Evolutionary conservation across 805 yeast genomes (phyloP), one percentile per base, ranked within the genome.

Genomic region (Myxozyma monticola): DNA sequence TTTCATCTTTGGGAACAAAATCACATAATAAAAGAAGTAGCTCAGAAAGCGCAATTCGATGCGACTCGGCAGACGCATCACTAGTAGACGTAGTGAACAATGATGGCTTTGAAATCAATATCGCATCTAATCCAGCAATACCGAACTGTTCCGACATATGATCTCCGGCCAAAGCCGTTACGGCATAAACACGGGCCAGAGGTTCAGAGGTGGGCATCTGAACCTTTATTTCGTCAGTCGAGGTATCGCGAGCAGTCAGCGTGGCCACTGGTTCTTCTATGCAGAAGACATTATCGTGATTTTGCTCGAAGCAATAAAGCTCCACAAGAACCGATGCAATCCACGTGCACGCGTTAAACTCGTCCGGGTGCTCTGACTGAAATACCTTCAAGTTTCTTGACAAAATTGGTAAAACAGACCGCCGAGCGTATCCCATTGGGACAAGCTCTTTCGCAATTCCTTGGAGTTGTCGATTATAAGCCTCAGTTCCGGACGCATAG

Each of bases 31-130:
- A 55, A 1, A 79, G 51, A 14, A 84, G 54, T 9, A 85, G 59
- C 17, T 85, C 71, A 26, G 79, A 76, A 56, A 80, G 76, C 6
- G 81, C 77, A 7, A 86, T 66, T 53, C 97, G 72, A 45, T 72
- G 73, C 68, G 78, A 69, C 63, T 87, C 96, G 6, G 69, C 69
- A 0, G 87, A 85, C 62, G 86, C 93, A 0, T 80, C 77, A 36
- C 78, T 72, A 61, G 76, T 80, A 26, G 68, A 60, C 1, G 85
- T 83, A 1, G 63, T 60, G 34, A 81, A 67, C 2, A 85, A 63
- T 14, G 37, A 18, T 2, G 49, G 43, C 14, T 35, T 14, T 8
- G 39, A 21, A 6, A 17, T 22, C n/a, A 65, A 0, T 65, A 65
- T 14, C 78, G 49, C 17, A 80, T 66, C 50, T 54, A 54, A 28